A percentile compares a stretch with the other conserved stretches of the same genome.
Conservation (phyloP, 306 rosid genomes). For the Ochetophila trinervis region DNA sequence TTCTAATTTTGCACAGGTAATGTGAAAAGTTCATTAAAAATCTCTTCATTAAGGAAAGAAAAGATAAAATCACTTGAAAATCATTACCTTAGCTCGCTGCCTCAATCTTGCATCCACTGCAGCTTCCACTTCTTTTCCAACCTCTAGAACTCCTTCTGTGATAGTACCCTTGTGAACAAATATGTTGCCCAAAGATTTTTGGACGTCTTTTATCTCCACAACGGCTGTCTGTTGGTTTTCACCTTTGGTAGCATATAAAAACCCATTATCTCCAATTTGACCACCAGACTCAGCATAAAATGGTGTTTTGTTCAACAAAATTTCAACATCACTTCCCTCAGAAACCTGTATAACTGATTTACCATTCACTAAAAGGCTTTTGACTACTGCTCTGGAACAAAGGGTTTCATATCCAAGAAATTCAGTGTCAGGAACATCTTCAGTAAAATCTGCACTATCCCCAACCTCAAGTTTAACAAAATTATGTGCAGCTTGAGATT, state of each 20-base stretch:
- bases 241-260: constrained; percentile 54
- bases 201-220: constrained; percentile 84
- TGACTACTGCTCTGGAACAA: constrained; percentile 68
- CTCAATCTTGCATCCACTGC: constrained; percentile 74
- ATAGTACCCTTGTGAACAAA: constrained; percentile 89
- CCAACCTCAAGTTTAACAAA: constrained; percentile 71
- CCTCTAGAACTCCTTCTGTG: constrained; percentile 75
- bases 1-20: background rate
- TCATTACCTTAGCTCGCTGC: constrained; percentile 80
- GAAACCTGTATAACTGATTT: constrained; percentile 57
- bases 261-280: constrained; percentile 89
- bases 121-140: constrained; percentile 93
- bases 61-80: constrained; percentile 5
- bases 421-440: constrained; percentile 68
- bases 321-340: constrained; percentile 81
- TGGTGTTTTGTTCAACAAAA: constrained; percentile 80
- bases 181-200: constrained; percentile 76
- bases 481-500: constrained; percentile 95
- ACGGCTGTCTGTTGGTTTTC: constrained; percentile 59
- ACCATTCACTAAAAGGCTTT: constrained; percentile 83
- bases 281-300: constrained; percentile 99
- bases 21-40: constrained; percentile 1
- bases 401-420: constrained; percentile 82
- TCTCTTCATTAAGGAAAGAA: constrained; percentile 10
- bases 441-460: constrained; percentile 56